phyloP scores from a whole-genome alignment of 257 asterid genomes.

The Avicennia marina region DNA sequence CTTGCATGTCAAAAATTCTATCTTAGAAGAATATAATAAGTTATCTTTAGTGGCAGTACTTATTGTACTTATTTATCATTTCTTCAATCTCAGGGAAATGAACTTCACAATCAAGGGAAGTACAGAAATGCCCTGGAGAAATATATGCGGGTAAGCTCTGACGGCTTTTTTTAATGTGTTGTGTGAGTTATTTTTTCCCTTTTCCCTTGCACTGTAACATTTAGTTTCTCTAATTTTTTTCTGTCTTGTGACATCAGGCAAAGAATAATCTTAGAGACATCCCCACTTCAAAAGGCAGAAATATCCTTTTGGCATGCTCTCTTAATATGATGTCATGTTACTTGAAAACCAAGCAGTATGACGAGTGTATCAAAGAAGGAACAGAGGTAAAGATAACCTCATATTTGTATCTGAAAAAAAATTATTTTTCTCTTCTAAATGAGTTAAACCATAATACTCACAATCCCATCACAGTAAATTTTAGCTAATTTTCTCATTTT shows the following conservation, averaged over 20 bases:
- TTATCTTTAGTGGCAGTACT: not conserved
- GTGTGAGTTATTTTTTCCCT: not conserved
- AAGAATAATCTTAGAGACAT: constrained; percentile 72
- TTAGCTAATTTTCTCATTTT: not conserved
- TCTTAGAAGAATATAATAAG: not conserved
- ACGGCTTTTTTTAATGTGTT: constrained; percentile 15
- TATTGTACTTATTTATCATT: constrained; percentile 7
- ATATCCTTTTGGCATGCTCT: constrained; percentile 69
- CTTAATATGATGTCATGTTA: constrained; percentile 96
- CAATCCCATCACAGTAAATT: not conserved
- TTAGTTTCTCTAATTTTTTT: constrained; percentile 13
- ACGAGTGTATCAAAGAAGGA: constrained; percentile 81
- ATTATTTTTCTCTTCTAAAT: constrained; percentile 13
- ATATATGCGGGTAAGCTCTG: constrained; percentile 70
- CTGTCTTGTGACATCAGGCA: constrained; percentile 44
- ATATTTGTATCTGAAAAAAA: constrained; percentile 4
- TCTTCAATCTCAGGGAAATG: constrained; percentile 69
- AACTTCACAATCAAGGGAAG: constrained; percentile 77
- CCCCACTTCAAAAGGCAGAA: constrained; percentile 62
- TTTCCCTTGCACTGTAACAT: not conserved
- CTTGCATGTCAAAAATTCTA: constrained; percentile 8
- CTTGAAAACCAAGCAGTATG: constrained; percentile 72
- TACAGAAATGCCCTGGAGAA: constrained; percentile 65
- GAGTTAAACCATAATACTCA: constrained; percentile 3
- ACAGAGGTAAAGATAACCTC: constrained; percentile 62